Conservation (phyloP, 192 early-diverging fungal genomes). For the Coemansia sp. region DNA sequence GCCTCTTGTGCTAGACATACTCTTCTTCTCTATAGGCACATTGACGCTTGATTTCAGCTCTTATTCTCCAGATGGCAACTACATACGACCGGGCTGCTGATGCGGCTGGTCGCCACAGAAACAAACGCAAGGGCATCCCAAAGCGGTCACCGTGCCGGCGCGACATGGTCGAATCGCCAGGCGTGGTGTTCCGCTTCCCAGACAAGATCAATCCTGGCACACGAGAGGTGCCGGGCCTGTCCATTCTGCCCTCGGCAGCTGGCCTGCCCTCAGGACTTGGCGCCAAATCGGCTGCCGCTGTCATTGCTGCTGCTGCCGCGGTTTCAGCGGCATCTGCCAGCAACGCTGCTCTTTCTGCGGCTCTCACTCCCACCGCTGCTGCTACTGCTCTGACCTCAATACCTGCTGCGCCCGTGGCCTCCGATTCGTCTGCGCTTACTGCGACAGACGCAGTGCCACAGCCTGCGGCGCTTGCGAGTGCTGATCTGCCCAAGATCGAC, state of each 20-base stretch:
- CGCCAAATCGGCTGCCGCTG: constrained; percentile 48
- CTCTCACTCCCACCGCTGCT: constrained; percentile 3
- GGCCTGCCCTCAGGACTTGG: constrained; percentile 49
- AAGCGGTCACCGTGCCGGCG: constrained; percentile 53
- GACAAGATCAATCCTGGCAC: constrained; percentile 43
- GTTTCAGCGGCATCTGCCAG: constrained; percentile 15
- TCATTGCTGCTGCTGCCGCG: constrained; percentile 36
- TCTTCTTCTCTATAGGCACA: neutral
- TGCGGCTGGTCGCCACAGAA: constrained; percentile 20
- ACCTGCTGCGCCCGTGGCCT: constrained; percentile 11
- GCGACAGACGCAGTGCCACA: neutral
- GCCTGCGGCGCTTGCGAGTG: neutral
- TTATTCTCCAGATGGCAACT: constrained; percentile 25
- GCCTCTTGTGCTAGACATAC: neutral
- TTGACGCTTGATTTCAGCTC: neutral
- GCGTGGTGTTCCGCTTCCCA: constrained; percentile 56
- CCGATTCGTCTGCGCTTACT: constrained; percentile 17
- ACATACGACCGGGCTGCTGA: constrained; percentile 20
- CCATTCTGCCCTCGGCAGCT: constrained; percentile 44
- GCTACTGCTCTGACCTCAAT: constrained; percentile 4
- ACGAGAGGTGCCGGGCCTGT: constrained; percentile 27
- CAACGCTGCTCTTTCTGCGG: constrained; percentile 2
- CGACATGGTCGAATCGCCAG: constrained; percentile 50
- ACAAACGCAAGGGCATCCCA: constrained; percentile 56
- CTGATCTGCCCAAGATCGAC: constrained; percentile 20